These are phyloP conservation scores for Elongisporangium senticosum DNA, from an alignment of 352 stramenopile genomes.

Conservation along the genomic window DNA sequence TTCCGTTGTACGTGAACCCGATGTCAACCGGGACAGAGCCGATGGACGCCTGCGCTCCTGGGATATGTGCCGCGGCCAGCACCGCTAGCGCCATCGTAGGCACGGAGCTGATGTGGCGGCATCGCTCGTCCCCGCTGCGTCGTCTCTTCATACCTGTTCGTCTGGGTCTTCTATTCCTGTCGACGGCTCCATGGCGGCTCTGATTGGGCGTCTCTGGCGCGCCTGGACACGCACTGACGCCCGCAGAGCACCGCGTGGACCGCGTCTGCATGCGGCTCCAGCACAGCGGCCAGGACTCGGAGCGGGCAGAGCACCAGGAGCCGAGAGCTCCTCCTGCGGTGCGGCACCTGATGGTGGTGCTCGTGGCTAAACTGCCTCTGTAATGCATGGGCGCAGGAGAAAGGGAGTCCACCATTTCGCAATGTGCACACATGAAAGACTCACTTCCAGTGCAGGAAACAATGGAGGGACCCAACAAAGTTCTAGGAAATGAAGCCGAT, in stretches of 20 bases:
- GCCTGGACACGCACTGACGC: not conserved
- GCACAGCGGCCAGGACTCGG: not conserved
- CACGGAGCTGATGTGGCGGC: not conserved
- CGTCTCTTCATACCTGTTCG: not conserved
- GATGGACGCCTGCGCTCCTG: not conserved
- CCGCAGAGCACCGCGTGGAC: no score
- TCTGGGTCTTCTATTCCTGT: not conserved
- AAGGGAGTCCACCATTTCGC: not conserved
- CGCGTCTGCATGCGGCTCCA: not conserved
- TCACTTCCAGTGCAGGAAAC: not conserved
- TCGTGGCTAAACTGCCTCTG: not conserved
- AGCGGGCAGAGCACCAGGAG: not conserved
- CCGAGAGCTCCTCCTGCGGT: not conserved
- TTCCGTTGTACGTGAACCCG: constrained; percentile 44
- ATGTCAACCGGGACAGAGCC: constrained; percentile 28
- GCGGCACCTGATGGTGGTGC: not conserved
- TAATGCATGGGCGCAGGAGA: not conserved
- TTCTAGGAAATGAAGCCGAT: not conserved
- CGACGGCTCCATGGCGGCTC: not conserved
- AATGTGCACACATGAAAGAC: not conserved
- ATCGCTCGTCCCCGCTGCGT: not conserved
- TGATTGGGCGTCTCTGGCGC: not conserved
- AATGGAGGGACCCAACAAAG: not conserved
- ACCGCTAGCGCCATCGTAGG: not conserved
- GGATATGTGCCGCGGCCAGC: not conserved